These are phyloP conservation scores for Botryotinia narcissicola DNA, from an alignment of 2,329 filamentous ascomycete genomes.

Conservation along the genomic window DNA sequence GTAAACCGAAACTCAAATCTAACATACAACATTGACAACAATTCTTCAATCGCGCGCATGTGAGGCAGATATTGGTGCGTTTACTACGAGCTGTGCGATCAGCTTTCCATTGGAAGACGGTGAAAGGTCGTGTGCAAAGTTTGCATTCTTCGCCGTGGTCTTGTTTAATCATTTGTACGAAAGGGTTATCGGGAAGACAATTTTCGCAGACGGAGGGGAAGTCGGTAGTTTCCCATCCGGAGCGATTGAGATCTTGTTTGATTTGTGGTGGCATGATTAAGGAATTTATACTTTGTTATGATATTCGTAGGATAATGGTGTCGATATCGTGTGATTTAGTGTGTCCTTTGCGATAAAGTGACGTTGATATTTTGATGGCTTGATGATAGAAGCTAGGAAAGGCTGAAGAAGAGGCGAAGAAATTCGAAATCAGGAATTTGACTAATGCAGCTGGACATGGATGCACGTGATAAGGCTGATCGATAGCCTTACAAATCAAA, in stretches of 20 bases:
- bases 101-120: slow-evolving; percentile 90
- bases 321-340: background rate
- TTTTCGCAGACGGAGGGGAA: slow-evolving; percentile 87
- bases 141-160: slow-evolving; percentile 73
- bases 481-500: background rate
- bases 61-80: slow-evolving; percentile 92
- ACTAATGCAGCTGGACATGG: background rate
- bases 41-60: slow-evolving; percentile 95
- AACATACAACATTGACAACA: slow-evolving; percentile 99
- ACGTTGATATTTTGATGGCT: background rate
- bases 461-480: slow-evolving; percentile 1
- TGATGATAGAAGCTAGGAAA: slow-evolving; percentile 4
- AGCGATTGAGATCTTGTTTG: slow-evolving; percentile 92
- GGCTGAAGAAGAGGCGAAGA: slow-evolving; percentile 17
- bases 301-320: background rate
- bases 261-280: slow-evolving; percentile 81
- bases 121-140: slow-evolving; percentile 90
- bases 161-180: slow-evolving; percentile 98
- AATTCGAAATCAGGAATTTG: background rate
- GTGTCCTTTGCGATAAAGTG: slow-evolving; percentile 10
- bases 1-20: slow-evolving; percentile 91
- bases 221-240: slow-evolving; percentile 92
- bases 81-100: slow-evolving; percentile 90
- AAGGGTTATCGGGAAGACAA: slow-evolving; percentile 93
- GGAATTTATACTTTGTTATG: background rate